Base-by-base conservation (phyloP, 768 basidiomycete genomes). In the Agrocybe praecox region DNA sequence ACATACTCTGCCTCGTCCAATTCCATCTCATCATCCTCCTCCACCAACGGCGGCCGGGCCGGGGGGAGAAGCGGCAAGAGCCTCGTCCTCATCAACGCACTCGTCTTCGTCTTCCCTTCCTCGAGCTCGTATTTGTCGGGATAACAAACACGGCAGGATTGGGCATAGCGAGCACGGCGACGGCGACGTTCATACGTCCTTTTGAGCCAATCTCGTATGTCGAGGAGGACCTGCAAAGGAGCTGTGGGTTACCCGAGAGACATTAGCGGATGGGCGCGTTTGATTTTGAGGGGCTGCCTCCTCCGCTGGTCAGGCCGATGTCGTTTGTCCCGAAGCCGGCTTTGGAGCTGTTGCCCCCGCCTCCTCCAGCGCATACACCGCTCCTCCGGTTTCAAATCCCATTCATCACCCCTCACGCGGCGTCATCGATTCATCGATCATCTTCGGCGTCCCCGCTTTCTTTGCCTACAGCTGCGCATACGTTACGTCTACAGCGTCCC, bases 211-310 rank as follows among this genome's bases (percentile, higher is more conserved):
- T 36, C 18, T 40, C 57, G 21, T 66, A 72, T 40, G 70, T 72
- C 14, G 62, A 67, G 46, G 68, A 70, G 21, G 62, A 61, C n/a
- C 58, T 68, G 6, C 67, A 69, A 9, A 56, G 45, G 5, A 59
- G 60, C 12, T 24, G 55, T 21, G 60, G 57, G 6, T 52, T 62
- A 18, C 76, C 79, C 0, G 72, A 76, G 53, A 72, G 72, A 32
- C 72, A 72, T 36, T 80, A 80, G 58, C 62, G 65, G 6, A 63
- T 81, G 6, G 69, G 74, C 5, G 56, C 75, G 10, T 83, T 82
- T 61, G 80, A 84, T 58, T 84, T 85, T 52, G 82, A 83, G 53
- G 70, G 76, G 10, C 72, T 85, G 15, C 83, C 83, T 3, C 36
- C 36, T 4, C 26, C 26, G 26, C 44, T 29, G 36, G 15, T 40